Evolutionary conservation across 2,329 filamentous ascomycete species (phyloP).

Genomic region (Trichoderma pleuroti): DNA sequence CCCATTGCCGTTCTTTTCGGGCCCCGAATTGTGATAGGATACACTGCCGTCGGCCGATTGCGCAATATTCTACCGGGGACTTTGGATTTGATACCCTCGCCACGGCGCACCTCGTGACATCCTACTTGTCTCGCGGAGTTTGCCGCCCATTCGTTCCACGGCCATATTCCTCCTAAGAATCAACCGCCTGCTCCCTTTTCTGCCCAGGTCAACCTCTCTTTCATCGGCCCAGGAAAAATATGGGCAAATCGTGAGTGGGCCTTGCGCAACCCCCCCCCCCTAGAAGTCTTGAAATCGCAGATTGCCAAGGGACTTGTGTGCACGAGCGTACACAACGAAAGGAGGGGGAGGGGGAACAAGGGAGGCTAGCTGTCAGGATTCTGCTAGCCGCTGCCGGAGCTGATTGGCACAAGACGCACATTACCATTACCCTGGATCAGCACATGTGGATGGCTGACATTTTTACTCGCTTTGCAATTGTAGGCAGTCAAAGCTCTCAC

Average conservation of each 20-base stretch:
- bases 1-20: background rate
- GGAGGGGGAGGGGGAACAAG: background rate
- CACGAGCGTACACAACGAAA: background rate
- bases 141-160: background rate
- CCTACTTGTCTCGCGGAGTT: background rate
- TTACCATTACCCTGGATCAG: background rate
- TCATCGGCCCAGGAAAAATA: background rate
- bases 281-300: background rate
- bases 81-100: background rate
- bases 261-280: background rate
- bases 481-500: conserved; percentile 97
- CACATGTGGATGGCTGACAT: background rate
- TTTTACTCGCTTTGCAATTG: background rate
- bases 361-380: background rate
- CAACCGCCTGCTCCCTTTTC: background rate
- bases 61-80: background rate
- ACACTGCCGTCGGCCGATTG: background rate
- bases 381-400: background rate
- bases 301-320: background rate
- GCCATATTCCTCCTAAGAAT: background rate
- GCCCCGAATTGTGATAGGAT: background rate
- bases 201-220: background rate
- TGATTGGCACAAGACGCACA: background rate
- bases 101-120: conserved; percentile 1
- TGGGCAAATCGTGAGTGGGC: conserved; percentile 20